These are phyloP conservation scores for Talinum fruticosum DNA, from an alignment of 148 eudicot genomes.

Conservation along the genomic window DNA sequence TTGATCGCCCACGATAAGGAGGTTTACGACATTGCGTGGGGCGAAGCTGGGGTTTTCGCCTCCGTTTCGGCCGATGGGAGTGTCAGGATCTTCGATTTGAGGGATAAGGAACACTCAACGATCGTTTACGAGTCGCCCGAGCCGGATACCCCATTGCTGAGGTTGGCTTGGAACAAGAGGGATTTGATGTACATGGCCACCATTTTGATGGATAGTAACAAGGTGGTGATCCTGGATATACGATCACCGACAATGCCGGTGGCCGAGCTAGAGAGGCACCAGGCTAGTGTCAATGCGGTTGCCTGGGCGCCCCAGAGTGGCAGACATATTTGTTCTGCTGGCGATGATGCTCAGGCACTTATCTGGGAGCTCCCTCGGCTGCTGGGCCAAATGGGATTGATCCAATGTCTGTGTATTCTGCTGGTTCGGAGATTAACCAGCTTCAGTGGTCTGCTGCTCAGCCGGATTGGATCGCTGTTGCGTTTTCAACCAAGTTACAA, in stretches of 20 bases:
- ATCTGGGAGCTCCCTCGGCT: conserved; percentile 79
- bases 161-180: conserved; percentile 91
- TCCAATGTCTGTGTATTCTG: conserved; percentile 67
- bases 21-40: conserved; percentile 98
- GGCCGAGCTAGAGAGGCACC: conserved; percentile 90
- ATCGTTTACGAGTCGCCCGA: conserved; percentile 90
- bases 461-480: conserved; percentile 93
- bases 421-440: conserved; percentile 88
- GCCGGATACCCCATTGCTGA: conserved; percentile 79
- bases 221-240: conserved; percentile 83
- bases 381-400: conserved; percentile 74
- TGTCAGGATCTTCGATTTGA: conserved; percentile 79
- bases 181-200: conserved; percentile 96
- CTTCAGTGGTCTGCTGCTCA: conserved; percentile 83
- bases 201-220: conserved; percentile 82
- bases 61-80: conserved; percentile 96
- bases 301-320: conserved; percentile 91
- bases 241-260: conserved; percentile 84
- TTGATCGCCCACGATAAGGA: conserved; percentile 94
- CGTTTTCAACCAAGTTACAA: conserved; percentile 78
- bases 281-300: conserved; percentile 75
- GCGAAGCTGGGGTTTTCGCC: conserved; percentile 85
- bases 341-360: conserved; percentile 83
- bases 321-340: conserved; percentile 79
- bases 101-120: conserved; percentile 96